These are phyloP conservation scores for Rhodotorula sp. DNA, from an alignment of 1,284 basidiomycete genomes.

Conservation along the genomic window DNA sequence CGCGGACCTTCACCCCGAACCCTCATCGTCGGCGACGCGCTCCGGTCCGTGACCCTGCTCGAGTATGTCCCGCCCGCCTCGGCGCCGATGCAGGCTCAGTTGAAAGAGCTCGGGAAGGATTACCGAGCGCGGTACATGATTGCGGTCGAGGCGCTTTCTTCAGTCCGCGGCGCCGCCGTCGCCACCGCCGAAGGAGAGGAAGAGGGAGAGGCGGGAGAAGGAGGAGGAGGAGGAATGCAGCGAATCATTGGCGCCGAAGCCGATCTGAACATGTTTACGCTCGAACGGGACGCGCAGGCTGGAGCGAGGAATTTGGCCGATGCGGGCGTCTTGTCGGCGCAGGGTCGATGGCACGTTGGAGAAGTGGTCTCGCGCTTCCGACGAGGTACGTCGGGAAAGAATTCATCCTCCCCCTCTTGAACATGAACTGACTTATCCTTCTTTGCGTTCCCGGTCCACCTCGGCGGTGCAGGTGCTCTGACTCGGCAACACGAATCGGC, in stretches of 20 bases:
- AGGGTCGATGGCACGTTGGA: constrained; percentile 52
- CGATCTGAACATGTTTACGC: constrained; percentile 70
- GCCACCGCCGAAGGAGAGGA: neutral
- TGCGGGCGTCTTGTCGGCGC: constrained; percentile 45
- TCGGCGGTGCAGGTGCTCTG: constrained; percentile 16
- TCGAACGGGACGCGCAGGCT: constrained; percentile 46
- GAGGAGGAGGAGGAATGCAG: no score
- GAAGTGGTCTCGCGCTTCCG: constrained; percentile 52
- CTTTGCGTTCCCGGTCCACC: no score
- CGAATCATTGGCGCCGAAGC: constrained; percentile 53
- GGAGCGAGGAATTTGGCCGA: constrained; percentile 9
- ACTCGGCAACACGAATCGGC: constrained; percentile 11
- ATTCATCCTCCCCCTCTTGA: neutral
- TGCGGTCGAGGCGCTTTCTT: constrained; percentile 64
- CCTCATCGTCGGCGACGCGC: constrained; percentile 69
- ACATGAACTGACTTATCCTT: neutral
- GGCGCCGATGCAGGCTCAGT: constrained; percentile 42
- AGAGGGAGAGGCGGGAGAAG: no score
- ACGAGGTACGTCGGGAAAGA: constrained; percentile 41
- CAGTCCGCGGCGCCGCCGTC: constrained; percentile 3
- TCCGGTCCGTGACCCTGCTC: constrained; percentile 75
- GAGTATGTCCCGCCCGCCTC: constrained; percentile 51
- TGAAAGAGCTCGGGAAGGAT: constrained; percentile 69
- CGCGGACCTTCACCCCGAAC: constrained; percentile 55
- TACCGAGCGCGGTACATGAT: constrained; percentile 69